phyloP scores from a whole-genome alignment of 345 rosid genomes.

The Populus davidiana region DNA sequence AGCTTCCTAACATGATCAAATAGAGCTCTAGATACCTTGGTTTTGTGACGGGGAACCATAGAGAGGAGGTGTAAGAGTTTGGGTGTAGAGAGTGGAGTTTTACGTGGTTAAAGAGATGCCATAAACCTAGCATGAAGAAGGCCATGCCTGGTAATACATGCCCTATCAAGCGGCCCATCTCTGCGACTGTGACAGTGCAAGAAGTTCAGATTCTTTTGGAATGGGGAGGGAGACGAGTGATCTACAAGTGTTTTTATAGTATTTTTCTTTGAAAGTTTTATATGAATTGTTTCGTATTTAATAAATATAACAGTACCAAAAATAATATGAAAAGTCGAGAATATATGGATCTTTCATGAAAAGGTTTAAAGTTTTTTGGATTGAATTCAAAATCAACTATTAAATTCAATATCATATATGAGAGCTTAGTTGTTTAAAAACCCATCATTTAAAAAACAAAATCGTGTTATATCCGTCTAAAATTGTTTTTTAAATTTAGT shows the following conservation, averaged over 20 bases:
- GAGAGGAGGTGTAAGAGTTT: conserved; percentile 43
- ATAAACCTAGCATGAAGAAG: conserved; percentile 58
- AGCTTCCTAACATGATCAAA: conserved; percentile 50
- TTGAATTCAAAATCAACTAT: too few species aligned
- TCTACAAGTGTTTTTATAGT: background rate
- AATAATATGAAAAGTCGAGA: too few species aligned
- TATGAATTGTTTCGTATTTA: too few species aligned
- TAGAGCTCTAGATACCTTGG: conserved; percentile 54
- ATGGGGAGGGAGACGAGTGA: background rate
- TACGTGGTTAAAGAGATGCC: conserved; percentile 78
- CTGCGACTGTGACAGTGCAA: background rate
- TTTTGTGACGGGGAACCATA: conserved; percentile 60
- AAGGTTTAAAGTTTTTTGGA: too few species aligned
- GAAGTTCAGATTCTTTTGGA: background rate
- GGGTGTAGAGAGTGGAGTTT: conserved; percentile 46
- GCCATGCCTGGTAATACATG: conserved; percentile 67
- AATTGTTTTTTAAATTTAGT: too few species aligned
- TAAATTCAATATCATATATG: background rate
- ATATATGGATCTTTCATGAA: too few species aligned
- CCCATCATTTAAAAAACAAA: too few species aligned
- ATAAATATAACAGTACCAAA: too few species aligned
- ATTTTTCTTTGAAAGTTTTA: background rate
- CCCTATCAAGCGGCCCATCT: conserved; percentile 67
- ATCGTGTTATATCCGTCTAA: too few species aligned
- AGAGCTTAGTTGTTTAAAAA: too few species aligned